Conservation (phyloP, 2,329 filamentous ascomycete species). For the Cytospora chrysosperma region DNA sequence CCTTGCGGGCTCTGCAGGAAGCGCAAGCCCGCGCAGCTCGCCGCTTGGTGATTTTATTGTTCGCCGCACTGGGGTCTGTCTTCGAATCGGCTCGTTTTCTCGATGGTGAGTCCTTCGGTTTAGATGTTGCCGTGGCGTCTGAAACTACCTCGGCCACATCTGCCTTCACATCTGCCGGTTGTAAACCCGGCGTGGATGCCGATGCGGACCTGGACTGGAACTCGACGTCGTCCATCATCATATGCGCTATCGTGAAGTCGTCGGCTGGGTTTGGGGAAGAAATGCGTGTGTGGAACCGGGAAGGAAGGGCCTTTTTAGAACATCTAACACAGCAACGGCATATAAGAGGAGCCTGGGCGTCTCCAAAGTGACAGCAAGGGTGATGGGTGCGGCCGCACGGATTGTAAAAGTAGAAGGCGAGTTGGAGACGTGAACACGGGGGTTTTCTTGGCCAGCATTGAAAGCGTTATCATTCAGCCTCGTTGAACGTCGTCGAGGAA, state of each 20-base stretch:
- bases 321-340: not conserved
- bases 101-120: not conserved
- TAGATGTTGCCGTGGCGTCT: not conserved
- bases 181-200: not conserved
- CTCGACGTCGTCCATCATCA: conserved; percentile 1
- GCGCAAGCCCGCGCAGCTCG: conserved; percentile 90
- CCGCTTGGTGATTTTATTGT: conserved; percentile 63
- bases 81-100: conserved; percentile 35
- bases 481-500: conserved; percentile 4
- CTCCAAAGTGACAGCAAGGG: not conserved
- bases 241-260: not conserved
- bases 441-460: conserved; percentile 11
- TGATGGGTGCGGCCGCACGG: not conserved
- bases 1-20: conserved; percentile 84
- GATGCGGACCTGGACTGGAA: conserved; percentile 7
- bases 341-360: not conserved
- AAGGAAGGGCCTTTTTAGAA: not conserved
- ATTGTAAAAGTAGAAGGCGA: not conserved
- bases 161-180: conserved; percentile 2
- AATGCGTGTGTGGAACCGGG: conserved; percentile 1
- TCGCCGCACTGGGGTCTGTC: conserved; percentile 36
- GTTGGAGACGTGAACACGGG: not conserved
- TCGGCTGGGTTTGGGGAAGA: not conserved
- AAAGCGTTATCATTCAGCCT: conserved; percentile 12
- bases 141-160: not conserved